Evolutionary conservation across 1,284 basidiomycete species (phyloP), one percentile per base, ranked within the genome.

Genomic region (Boletellus deceptivus): DNA sequence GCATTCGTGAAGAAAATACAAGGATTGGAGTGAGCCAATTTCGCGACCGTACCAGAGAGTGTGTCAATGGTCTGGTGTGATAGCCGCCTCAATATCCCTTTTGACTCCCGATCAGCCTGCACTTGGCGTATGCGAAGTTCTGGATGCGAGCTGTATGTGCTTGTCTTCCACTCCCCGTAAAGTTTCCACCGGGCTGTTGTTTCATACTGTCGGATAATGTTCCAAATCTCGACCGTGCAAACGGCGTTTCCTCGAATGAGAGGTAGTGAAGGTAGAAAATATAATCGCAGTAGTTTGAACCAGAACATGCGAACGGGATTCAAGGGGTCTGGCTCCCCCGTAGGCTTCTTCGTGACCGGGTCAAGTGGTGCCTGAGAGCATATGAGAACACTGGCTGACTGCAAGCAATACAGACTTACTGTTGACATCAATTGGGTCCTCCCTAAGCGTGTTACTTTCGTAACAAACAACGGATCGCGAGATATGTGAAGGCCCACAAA

Each of bases 101-200:
- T 93, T 6, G 86, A 82, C 64, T 92, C 89, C 36, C 85, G 76
- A 52, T 89, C 84, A 24, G 85, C 84, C 61, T 90, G 84, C 4
- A 83, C 80, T 54, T 79, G 74, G 34, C 86, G 86, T 40, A 89
- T 80, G 24, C 81, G 80, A 36, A 92, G 76, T 63, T 91, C 89
- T 7, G 84, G 82, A 64, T 89, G 86, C 3, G 79, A 86, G 64
- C 75, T 79, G 73, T 83, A 91, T 8, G 71, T 81, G 43, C 75
- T 74, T 48, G 84, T 79, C 70, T 90, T 89, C 97, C 96, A 98
- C 73, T 99, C 95, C 43, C 95, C 97, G 63, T 99, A 98, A 25
- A 99, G 74, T 35, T 79, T 80, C 83, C 92, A 98, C 3, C 97
- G 89, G 41, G 82, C 75, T 7, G 86, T 82, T 50, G 86, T 88